These are phyloP conservation scores for Acephala macrosclerotiorum DNA, from an alignment of 2,329 filamentous ascomycete species.

Conservation along the genomic window DNA sequence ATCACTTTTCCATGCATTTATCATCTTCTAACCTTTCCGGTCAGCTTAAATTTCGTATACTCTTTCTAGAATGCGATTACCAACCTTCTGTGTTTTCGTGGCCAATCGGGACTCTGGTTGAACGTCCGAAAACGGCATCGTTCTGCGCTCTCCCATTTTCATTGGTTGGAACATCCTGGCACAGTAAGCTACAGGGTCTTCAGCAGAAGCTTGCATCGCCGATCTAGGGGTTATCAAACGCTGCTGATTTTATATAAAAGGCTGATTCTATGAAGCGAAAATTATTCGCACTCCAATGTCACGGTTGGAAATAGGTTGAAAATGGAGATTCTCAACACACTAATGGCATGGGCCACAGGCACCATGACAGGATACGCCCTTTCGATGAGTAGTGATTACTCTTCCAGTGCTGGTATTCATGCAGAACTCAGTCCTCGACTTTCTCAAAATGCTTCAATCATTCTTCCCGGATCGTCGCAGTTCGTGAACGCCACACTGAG, in stretches of 20 bases:
- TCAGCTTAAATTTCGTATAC: neutral
- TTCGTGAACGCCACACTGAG: conserved; percentile 1
- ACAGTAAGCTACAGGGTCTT: too few relatives aligned
- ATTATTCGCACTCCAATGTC: neutral
- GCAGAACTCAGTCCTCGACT: conserved; percentile 6
- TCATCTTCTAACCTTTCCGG: too few relatives aligned
- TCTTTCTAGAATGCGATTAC: neutral
- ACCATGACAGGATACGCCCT: neutral
- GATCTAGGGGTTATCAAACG: too few relatives aligned
- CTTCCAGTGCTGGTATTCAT: neutral
- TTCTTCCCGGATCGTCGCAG: conserved; percentile 1
- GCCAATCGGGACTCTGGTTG: neutral
- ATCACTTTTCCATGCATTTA: too few relatives aligned
- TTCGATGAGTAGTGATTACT: neutral
- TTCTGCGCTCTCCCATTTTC: neutral
- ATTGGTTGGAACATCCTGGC: neutral
- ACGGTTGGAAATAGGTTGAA: neutral
- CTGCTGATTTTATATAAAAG: too few relatives aligned
- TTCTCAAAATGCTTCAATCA: conserved; percentile 2
- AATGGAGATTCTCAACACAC: neutral
- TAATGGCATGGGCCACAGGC: neutral
- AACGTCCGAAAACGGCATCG: neutral
- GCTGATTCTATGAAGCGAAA: too few relatives aligned
- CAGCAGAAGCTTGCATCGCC: too few relatives aligned
- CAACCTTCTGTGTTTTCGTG: neutral